Conservation (phyloP, 192 early-diverging fungal species). For the Paraglomus brasilianum region DNA sequence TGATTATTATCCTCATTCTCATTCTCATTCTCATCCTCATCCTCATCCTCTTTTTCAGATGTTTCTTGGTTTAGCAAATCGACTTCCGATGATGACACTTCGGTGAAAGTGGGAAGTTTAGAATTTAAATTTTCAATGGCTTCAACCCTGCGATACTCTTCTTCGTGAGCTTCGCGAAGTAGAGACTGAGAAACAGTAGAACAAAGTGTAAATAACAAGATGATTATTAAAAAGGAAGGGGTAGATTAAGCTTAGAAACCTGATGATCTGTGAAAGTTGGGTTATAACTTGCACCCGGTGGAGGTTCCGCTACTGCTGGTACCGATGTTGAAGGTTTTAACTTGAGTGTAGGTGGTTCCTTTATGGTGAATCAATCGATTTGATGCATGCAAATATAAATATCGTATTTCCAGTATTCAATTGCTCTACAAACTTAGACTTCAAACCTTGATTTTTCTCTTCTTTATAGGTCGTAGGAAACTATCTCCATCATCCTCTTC, state of each 20-base stretch:
- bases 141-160: slow-evolving; percentile 50
- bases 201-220: background rate
- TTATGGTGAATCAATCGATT: slow-evolving; percentile 37
- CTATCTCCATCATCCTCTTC: slow-evolving; percentile 36
- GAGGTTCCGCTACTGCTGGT: slow-evolving; percentile 71
- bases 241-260: slow-evolving; percentile 28
- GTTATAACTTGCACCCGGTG: slow-evolving; percentile 90
- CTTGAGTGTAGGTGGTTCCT: slow-evolving; percentile 46
- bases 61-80: slow-evolving; percentile 37
- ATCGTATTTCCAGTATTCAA: background rate
- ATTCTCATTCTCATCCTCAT: slow-evolving; percentile 33
- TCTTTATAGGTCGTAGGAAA: slow-evolving; percentile 44
- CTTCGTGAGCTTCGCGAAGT: slow-evolving; percentile 56
- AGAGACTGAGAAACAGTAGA: slow-evolving; percentile 39
- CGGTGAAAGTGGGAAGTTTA: slow-evolving; percentile 47
- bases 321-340: slow-evolving; percentile 47
- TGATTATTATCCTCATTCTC: background rate
- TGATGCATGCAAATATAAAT: background rate
- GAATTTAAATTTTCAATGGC: slow-evolving; percentile 39
- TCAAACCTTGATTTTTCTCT: slow-evolving; percentile 45
- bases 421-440: slow-evolving; percentile 3
- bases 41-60: slow-evolving; percentile 35
- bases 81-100: slow-evolving; percentile 33
- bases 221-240: background rate
- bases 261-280: slow-evolving; percentile 82